Percentiles rank a stretch among this genome's conserved stretches.
Evolutionary conservation across 441 rosid species (phyloP).

Genomic region (Populus tomentosa): DNA sequence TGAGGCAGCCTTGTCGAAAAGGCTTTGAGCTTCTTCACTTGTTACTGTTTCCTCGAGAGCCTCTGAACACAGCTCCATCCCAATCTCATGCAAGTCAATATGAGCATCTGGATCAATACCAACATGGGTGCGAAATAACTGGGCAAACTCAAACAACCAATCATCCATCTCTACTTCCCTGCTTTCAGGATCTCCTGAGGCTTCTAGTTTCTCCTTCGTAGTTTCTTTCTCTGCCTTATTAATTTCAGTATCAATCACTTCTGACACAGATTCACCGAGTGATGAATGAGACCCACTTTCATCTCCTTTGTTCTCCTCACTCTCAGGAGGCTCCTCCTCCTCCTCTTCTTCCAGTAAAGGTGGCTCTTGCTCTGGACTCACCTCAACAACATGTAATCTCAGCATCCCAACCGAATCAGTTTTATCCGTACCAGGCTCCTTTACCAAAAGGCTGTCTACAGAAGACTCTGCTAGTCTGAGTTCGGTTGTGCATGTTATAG

Average conservation of each 20-base stretch:
- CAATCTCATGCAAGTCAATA: constrained; percentile 83
- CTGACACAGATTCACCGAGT: constrained; percentile 42
- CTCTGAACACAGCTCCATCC: constrained; percentile 96
- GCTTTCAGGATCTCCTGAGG: constrained; percentile 61
- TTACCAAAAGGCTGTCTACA: constrained; percentile 44
- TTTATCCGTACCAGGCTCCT: constrained; percentile 54
- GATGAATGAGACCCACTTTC: constrained; percentile 50
- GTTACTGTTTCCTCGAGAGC: constrained; percentile 96
- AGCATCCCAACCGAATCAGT: constrained; percentile 52
- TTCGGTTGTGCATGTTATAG: constrained; percentile 69
- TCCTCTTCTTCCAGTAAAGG: constrained; percentile 61
- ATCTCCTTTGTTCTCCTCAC: constrained; percentile 48
- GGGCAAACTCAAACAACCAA: constrained; percentile 96
- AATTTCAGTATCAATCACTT: constrained; percentile 41
- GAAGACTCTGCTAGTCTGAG: constrained; percentile 67
- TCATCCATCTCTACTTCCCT: constrained; percentile 94
- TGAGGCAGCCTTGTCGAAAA: constrained; percentile 81
- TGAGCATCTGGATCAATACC: constrained; percentile 97
- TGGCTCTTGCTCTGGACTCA: constrained; percentile 86
- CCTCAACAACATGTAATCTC: constrained; percentile 84
- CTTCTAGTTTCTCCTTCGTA: constrained; percentile 44
- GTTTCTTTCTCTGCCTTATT: constrained; percentile 45
- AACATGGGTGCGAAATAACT: constrained; percentile 76
- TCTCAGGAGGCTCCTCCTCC: constrained; percentile 54
- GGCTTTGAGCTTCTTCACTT: constrained; percentile 76